A percentile compares a stretch with the other conserved stretches of the same genome.
Conservation (phyloP, 2,329 filamentous ascomycete genomes). For the Stagonosporopsis rhizophila region DNA sequence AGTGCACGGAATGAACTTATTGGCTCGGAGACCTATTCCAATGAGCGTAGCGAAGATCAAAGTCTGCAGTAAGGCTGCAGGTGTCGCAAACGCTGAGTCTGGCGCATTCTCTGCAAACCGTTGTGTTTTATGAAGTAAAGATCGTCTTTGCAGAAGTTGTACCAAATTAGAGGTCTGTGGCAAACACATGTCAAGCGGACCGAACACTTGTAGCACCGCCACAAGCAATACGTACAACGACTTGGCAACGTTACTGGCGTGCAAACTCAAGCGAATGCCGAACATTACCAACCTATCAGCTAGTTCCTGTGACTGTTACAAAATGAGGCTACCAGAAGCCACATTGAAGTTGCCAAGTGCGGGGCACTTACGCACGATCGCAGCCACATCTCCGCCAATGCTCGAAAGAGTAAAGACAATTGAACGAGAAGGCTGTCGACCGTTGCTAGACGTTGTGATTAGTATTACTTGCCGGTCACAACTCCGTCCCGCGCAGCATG, state of each 20-base stretch:
- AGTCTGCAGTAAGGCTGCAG: neutral
- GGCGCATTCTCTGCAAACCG: neutral
- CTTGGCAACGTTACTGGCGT: slow-evolving; percentile 1
- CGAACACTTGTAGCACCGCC: slow-evolving; percentile 3
- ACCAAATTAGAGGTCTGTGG: slow-evolving; percentile 4
- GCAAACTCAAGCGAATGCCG: neutral
- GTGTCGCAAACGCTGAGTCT: neutral
- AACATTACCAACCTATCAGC: neutral
- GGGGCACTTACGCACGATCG: slow-evolving; percentile 4
- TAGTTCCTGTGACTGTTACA: neutral
- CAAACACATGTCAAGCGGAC: slow-evolving; percentile 7
- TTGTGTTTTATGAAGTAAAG: neutral
- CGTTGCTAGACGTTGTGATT: neutral
- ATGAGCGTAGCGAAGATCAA: no score
- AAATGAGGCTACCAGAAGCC: slow-evolving; percentile 7
- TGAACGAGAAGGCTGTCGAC: neutral
- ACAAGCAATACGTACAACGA: slow-evolving; percentile 1
- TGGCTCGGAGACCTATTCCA: no score
- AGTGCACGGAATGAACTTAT: no score
- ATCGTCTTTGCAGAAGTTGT: slow-evolving; percentile 1
- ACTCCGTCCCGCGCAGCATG: slow-evolving; percentile 7
- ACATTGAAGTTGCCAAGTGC: neutral
- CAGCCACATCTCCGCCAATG: slow-evolving; percentile 12
- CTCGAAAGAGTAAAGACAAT: neutral
- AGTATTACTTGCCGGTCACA: neutral